Percentiles rank a stretch among this genome's conserved stretches.
These are phyloP conservation scores for Termitomyces sp. DNA, from an alignment of 768 basidiomycete genomes.

Conservation along the genomic window DNA sequence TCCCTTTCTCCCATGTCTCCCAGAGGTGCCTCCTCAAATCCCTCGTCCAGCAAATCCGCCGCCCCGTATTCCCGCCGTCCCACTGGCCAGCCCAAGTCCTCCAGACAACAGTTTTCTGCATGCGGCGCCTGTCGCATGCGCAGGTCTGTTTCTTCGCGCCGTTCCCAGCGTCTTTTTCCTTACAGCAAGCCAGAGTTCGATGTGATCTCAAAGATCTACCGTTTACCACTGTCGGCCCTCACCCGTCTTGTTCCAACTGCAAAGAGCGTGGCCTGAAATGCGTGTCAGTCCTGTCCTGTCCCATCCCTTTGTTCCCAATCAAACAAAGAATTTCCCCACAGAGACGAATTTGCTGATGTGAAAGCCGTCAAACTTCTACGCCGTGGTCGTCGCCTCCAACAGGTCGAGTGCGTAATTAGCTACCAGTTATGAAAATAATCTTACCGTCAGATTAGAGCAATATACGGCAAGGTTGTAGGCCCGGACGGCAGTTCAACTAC, in stretches of 20 bases:
- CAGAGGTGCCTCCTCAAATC: conserved; percentile 31
- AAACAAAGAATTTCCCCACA: conserved; percentile 24
- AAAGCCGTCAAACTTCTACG: conserved; percentile 85
- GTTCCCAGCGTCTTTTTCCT: background rate
- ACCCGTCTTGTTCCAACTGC: conserved; percentile 80
- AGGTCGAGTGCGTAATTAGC: conserved; percentile 64
- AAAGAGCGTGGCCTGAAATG: conserved; percentile 86
- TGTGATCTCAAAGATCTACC: conserved; percentile 89
- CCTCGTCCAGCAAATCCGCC: conserved; percentile 27
- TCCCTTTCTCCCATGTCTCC: conserved; percentile 50
- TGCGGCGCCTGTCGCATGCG: conserved; percentile 92
- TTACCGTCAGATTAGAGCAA: conserved; percentile 43
- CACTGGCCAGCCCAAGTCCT: conserved; percentile 64
- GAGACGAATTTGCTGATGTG: conserved; percentile 88
- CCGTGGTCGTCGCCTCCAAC: conserved; percentile 74
- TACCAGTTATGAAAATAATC: conserved; percentile 3
- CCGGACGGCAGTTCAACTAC: conserved; percentile 31
- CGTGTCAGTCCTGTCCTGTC: conserved; percentile 70
- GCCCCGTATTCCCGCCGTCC: conserved; percentile 46
- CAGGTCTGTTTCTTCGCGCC: conserved; percentile 39
- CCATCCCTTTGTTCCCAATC: background rate
- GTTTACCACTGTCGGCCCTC: conserved; percentile 38
- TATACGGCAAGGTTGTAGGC: conserved; percentile 67
- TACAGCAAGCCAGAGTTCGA: conserved; percentile 57
- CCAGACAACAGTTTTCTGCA: conserved; percentile 84